A percentile compares a stretch with the other conserved stretches of the same genome.
Evolutionary conservation across 108 stramenopile species (phyloP).

Genomic region (Seminavis robusta): DNA sequence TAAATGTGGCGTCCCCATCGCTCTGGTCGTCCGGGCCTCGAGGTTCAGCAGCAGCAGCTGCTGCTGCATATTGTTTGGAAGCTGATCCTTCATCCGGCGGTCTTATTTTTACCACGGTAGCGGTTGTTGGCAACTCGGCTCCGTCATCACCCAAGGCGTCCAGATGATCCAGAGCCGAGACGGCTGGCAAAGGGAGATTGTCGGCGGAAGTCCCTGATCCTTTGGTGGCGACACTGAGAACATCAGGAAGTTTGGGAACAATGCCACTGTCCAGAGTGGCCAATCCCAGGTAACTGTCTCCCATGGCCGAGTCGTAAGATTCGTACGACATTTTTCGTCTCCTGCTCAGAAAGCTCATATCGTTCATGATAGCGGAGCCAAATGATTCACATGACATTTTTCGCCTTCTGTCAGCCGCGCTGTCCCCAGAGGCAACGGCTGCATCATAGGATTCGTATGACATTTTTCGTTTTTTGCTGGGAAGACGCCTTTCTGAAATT

Average conservation of each 20-base stretch:
- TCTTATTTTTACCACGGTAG: slow-evolving; percentile 5
- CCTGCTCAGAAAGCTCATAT: background rate
- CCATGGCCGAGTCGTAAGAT: background rate
- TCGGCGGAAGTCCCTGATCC: background rate
- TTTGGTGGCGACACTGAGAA: background rate
- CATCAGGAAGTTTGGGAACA: background rate
- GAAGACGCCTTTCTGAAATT: slow-evolving; percentile 3
- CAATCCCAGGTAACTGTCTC: background rate
- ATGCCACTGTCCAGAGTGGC: background rate
- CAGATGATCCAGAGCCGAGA: slow-evolving; percentile 41
- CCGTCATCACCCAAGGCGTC: slow-evolving; percentile 38
- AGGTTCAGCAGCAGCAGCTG: slow-evolving; percentile 6
- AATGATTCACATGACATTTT: background rate
- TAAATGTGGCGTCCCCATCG: slow-evolving; percentile 19
- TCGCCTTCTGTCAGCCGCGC: background rate
- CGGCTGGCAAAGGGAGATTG: background rate
- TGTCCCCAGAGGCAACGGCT: background rate
- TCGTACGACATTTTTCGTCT: background rate
- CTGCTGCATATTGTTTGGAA: slow-evolving; percentile 5
- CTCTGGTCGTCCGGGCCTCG: slow-evolving; percentile 10
- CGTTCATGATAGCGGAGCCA: too few species aligned
- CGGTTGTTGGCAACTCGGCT: slow-evolving; percentile 13
- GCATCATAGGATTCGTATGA: slow-evolving; percentile 16
- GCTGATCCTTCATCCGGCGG: background rate
- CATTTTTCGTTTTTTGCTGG: slow-evolving; percentile 19